Conservation (phyloP, 1,139 yeast genomes). For the Hansenula lynferdii region DNA sequence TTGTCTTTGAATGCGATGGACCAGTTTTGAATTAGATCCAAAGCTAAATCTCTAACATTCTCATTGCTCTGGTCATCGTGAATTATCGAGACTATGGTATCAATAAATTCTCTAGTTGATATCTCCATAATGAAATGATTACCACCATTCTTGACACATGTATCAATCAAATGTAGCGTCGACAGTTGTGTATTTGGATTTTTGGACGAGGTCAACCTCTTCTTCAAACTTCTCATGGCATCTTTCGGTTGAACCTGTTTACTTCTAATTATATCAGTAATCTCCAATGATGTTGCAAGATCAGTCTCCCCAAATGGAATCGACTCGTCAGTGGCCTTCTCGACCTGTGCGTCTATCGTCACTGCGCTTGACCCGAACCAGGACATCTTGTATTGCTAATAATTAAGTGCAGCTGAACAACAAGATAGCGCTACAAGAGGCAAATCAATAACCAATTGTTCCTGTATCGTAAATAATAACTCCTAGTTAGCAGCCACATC, state of each 20-base stretch:
- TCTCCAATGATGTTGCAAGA: slow-evolving; percentile 72
- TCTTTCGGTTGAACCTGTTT: slow-evolving; percentile 79
- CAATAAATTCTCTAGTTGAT: slow-evolving; percentile 84
- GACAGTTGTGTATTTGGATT: slow-evolving; percentile 78
- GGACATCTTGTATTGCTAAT: slow-evolving; percentile 27
- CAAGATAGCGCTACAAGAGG: background rate
- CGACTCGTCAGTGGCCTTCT: slow-evolving; percentile 80
- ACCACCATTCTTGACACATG: slow-evolving; percentile 93
- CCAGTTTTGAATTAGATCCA: slow-evolving; percentile 74
- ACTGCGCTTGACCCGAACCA: slow-evolving; percentile 53
- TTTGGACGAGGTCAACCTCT: slow-evolving; percentile 57
- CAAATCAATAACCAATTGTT: background rate
- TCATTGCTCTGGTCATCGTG: slow-evolving; percentile 28
- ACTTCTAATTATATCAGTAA: slow-evolving; percentile 83
- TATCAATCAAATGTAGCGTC: slow-evolving; percentile 71
- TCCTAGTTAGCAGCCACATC: background rate
- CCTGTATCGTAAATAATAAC: too few species aligned
- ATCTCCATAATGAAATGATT: slow-evolving; percentile 75
- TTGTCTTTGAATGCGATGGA: slow-evolving; percentile 67
- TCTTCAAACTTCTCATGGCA: slow-evolving; percentile 80
- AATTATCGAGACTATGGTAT: slow-evolving; percentile 48
- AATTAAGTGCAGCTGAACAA: too few species aligned
- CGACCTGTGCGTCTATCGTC: slow-evolving; percentile 59
- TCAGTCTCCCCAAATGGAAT: slow-evolving; percentile 93
- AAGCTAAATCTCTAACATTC: slow-evolving; percentile 56